phyloP scores from a whole-genome alignment of 306 rosid genomes.

The Cyclanthera cordifolia region DNA sequence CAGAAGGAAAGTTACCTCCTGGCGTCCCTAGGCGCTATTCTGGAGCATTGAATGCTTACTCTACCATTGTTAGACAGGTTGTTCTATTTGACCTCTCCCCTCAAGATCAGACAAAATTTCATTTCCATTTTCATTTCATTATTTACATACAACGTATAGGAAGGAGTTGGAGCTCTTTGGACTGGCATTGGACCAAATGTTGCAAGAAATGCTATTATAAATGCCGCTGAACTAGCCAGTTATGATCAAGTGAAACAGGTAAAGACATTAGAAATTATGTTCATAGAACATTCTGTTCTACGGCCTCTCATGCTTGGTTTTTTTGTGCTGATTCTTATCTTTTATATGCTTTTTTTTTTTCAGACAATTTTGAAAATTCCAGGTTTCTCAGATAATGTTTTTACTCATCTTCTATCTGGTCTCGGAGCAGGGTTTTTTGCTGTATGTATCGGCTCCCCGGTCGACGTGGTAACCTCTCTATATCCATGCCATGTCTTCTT shows the following conservation, averaged over 20 bases:
- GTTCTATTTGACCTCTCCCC: constrained; percentile 15
- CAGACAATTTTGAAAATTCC: constrained; percentile 95
- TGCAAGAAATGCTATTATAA: constrained; percentile 84
- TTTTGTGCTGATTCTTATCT: constrained; percentile 16
- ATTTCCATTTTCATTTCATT: constrained; percentile 4
- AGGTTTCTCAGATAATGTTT: constrained; percentile 74
- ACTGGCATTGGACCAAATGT: constrained; percentile 94
- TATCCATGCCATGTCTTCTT: neutral
- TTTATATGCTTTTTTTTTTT: constrained; percentile 16
- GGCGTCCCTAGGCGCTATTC: constrained; percentile 89
- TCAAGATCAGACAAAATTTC: neutral
- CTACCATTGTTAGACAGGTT: constrained; percentile 84
- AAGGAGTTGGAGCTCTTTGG: constrained; percentile 88
- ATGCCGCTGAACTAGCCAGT: constrained; percentile 96
- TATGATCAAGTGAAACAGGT: constrained; percentile 97
- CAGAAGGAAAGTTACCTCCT: constrained; percentile 79
- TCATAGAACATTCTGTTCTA: neutral
- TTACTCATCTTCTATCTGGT: constrained; percentile 84
- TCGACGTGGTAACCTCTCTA: constrained; percentile 73
- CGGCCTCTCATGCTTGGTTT: neutral
- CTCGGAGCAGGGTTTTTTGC: constrained; percentile 95
- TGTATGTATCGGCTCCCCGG: constrained; percentile 94
- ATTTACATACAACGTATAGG: constrained; percentile 31
- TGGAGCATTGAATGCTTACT: constrained; percentile 87
- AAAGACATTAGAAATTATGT: neutral